phyloP scores from a whole-genome alignment of 164 flowering plant species.

The Dillenia suffruticosa region DNA sequence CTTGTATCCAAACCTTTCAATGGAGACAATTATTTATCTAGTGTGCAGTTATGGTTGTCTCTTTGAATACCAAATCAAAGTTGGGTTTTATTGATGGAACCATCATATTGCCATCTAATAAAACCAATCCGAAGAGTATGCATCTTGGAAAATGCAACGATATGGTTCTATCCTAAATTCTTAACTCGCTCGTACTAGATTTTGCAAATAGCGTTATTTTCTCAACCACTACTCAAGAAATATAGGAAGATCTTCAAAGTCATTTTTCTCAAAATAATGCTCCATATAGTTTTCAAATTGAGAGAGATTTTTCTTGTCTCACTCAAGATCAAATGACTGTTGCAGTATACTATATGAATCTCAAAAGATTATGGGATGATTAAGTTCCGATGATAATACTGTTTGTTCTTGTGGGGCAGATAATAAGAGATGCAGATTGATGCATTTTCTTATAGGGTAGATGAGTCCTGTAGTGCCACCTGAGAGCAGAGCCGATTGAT shows the following conservation, averaged over 20 bases:
- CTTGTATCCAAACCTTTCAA: slow-evolving; percentile 11
- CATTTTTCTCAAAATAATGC: slow-evolving; percentile 12
- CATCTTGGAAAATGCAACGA: slow-evolving; percentile 11
- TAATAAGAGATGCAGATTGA: slow-evolving; percentile 1
- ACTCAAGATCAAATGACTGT: slow-evolving; percentile 8
- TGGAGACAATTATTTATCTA: slow-evolving; percentile 8
- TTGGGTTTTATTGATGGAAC: slow-evolving; percentile 11
- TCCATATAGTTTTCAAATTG: slow-evolving; percentile 4
- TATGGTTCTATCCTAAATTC: no score
- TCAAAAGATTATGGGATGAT: slow-evolving; percentile 19
- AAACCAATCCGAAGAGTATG: no score
- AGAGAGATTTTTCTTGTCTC: slow-evolving; percentile 6
- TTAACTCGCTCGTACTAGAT: slow-evolving; percentile 2
- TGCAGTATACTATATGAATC: slow-evolving; percentile 9
- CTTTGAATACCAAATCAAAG: slow-evolving; percentile 9
- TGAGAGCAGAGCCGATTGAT: slow-evolving; percentile 9
- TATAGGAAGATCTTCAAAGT: slow-evolving; percentile 8
- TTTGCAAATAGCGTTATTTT: slow-evolving; percentile 5
- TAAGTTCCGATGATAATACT: background rate
- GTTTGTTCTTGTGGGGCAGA: slow-evolving; percentile 7
- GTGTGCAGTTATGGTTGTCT: slow-evolving; percentile 2
- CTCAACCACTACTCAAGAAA: slow-evolving; percentile 1
- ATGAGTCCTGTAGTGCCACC: no score
- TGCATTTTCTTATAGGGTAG: no score
- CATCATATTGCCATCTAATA: slow-evolving; percentile 1